These are phyloP conservation scores for Diutina mesorugosa DNA, from an alignment of 1,139 yeast species.

Conservation along the genomic window DNA sequence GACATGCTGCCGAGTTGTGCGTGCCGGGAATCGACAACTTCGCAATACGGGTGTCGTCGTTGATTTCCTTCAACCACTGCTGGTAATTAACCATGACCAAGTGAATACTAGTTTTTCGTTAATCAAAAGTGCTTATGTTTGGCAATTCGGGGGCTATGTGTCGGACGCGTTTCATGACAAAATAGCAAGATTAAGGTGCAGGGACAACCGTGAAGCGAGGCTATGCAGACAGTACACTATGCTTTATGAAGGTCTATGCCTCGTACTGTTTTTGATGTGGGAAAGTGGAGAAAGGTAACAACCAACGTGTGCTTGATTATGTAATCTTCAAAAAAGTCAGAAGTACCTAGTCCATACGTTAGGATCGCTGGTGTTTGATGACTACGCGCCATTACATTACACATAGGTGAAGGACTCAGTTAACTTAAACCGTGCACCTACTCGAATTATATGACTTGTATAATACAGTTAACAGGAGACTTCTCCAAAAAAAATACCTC, in stretches of 20 bases:
- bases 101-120: conserved; percentile 12
- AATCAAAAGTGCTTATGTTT: conserved; percentile 42
- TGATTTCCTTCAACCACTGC: conserved; percentile 43
- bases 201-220: background rate
- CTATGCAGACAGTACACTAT: background rate
- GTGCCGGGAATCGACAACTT: conserved; percentile 66
- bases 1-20: conserved; percentile 68
- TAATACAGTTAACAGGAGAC: conserved; percentile 3
- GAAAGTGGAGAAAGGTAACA: background rate
- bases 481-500: conserved; percentile 76
- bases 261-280: background rate
- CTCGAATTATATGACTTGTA: background rate
- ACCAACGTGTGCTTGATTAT: background rate
- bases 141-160: conserved; percentile 20
- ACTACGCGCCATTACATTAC: background rate
- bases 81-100: conserved; percentile 24
- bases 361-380: background rate
- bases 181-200: background rate
- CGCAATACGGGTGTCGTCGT: conserved; percentile 39
- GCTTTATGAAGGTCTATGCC: background rate
- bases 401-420: background rate
- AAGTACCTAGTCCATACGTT: background rate
- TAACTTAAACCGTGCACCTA: background rate
- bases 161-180: conserved; percentile 41
- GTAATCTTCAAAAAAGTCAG: background rate